Evolutionary conservation across 73 alveolate species (phyloP).

Genomic region (Breviolum minutum): DNA sequence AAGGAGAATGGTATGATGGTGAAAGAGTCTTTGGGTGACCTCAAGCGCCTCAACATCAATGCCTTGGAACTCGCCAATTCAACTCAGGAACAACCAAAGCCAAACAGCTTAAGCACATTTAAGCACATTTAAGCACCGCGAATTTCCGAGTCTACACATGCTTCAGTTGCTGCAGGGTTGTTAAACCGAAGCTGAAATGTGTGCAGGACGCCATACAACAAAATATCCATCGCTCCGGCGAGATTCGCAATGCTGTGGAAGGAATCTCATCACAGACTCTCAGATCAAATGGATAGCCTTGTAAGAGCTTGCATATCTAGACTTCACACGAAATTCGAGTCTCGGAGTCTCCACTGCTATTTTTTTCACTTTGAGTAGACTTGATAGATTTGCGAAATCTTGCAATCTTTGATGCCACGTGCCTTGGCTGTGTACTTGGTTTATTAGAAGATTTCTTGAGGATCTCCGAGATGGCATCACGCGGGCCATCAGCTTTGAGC

Average conservation of each 20-base stretch:
- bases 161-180: no score
- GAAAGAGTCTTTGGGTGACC: conserved; percentile 61
- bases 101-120: not conserved
- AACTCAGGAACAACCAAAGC: not conserved
- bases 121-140: not conserved
- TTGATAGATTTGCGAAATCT: not conserved
- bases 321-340: no score
- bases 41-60: conserved; percentile 31
- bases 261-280: conserved; percentile 32
- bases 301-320: not conserved
- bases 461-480: not conserved
- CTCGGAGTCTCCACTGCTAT: no score
- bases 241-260: conserved; percentile 45
- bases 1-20: conserved; percentile 60
- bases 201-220: conserved; percentile 43
- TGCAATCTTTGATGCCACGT: not conserved
- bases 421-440: no score
- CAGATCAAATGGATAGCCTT: not conserved
- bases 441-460: not conserved
- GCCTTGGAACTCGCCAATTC: conserved; percentile 44
- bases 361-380: no score
- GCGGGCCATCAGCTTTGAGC: not conserved
- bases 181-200: not conserved
- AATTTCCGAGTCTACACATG: not conserved
- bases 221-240: conserved; percentile 24